Conservation (phyloP, 441 rosid species). For the Breynia disticha region DNA sequence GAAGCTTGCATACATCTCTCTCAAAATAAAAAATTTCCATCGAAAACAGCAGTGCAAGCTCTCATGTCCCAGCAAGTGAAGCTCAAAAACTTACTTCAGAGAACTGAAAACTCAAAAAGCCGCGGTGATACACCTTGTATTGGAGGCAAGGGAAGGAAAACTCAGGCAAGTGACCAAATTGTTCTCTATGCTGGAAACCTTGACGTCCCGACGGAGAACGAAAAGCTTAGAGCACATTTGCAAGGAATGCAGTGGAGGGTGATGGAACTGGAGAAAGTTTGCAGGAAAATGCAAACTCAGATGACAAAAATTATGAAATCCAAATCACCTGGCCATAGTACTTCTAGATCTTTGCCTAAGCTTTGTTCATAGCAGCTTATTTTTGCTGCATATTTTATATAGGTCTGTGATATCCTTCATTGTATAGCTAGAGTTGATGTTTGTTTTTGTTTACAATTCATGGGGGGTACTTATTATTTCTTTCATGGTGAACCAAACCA, state of each 20-base stretch:
- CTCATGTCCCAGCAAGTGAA: conserved; percentile 33
- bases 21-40: conserved; percentile 47
- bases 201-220: conserved; percentile 30
- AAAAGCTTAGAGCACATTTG: conserved; percentile 41
- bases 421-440: background rate
- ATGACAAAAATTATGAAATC: conserved; percentile 63
- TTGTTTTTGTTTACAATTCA: background rate
- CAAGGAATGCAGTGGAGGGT: conserved; percentile 78
- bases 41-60: conserved; percentile 30
- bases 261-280: conserved; percentile 65
- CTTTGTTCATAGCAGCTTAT: conserved; percentile 51
- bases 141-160: conserved; percentile 21
- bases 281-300: conserved; percentile 66
- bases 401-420: background rate
- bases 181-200: conserved; percentile 41
- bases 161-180: conserved; percentile 25
- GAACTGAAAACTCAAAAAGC: conserved; percentile 11
- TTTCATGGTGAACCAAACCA: background rate
- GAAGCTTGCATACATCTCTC: conserved; percentile 47
- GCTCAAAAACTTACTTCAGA: conserved; percentile 30
- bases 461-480: background rate
- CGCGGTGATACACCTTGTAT: conserved; percentile 18
- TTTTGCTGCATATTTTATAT: background rate
- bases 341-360: conserved; percentile 53
- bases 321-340: conserved; percentile 28